A percentile compares a stretch with the other conserved stretches of the same genome.
These are phyloP conservation scores for Scytalidium lignicola DNA, from an alignment of 2,329 filamentous ascomycete species.

Conservation along the genomic window DNA sequence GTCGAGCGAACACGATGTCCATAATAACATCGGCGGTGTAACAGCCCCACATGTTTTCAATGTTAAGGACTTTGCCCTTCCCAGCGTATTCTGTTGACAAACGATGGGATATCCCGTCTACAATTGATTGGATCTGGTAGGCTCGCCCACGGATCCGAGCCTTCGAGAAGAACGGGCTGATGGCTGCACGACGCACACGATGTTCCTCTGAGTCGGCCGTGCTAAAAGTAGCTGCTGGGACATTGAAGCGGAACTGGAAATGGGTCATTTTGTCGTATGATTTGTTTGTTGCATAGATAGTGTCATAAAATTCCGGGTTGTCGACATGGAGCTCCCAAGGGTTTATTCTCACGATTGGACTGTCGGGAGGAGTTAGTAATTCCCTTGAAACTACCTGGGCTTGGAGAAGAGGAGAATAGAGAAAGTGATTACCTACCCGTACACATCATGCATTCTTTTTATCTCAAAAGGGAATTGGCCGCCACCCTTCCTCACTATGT, in stretches of 20 bases:
- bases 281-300: neutral
- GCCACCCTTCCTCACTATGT: slow-evolving; percentile 19
- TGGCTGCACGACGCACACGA: slow-evolving; percentile 3
- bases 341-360: slow-evolving; percentile 26
- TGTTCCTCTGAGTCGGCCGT: slow-evolving; percentile 5
- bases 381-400: no score
- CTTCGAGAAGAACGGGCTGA: slow-evolving; percentile 11
- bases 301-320: slow-evolving; percentile 4
- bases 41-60: no score
- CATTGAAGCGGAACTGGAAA: neutral
- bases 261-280: slow-evolving; percentile 3
- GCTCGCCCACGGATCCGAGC: no score
- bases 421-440: no score
- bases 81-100: no score
- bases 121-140: no score
- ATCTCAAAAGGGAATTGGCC: slow-evolving; percentile 38
- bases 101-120: neutral
- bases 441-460: slow-evolving; percentile 34
- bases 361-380: no score
- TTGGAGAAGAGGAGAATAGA: no score
- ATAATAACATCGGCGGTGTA: no score
- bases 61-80: no score
- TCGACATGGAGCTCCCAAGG: slow-evolving; percentile 31
- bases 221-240: slow-evolving; percentile 2
- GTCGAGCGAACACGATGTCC: no score